phyloP scores from a whole-genome alignment of 2,329 filamentous ascomycete genomes.

The Claviceps sorghi region DNA sequence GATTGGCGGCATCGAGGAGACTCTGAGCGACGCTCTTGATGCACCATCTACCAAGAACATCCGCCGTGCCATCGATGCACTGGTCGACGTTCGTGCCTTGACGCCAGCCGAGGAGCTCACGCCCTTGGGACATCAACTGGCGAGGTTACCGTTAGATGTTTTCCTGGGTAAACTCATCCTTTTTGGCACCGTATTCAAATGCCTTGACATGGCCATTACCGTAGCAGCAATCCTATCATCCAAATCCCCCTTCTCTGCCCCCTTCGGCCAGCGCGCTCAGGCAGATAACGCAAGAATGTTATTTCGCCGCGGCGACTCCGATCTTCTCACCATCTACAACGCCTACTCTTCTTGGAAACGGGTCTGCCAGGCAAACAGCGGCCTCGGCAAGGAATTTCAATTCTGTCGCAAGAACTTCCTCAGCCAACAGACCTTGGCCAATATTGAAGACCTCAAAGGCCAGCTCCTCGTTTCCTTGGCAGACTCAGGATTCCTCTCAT shows the following conservation, averaged over 20 bases:
- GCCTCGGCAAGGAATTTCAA: conserved; percentile 58
- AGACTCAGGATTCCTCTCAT: conserved; percentile 67
- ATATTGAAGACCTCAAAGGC: conserved; percentile 90
- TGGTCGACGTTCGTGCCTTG: conserved; percentile 83
- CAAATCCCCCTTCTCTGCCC: conserved; percentile 83
- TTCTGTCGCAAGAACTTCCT: conserved; percentile 95
- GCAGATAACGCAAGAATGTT: conserved; percentile 64
- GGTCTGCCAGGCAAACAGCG: conserved; percentile 52
- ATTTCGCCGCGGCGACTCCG: conserved; percentile 79
- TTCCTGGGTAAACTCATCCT: conserved; percentile 90
- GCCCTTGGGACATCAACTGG: conserved; percentile 70
- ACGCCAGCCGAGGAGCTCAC: conserved; percentile 73
- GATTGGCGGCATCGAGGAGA: conserved; percentile 83
- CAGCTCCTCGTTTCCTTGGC: conserved; percentile 75
- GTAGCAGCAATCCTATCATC: conserved; percentile 87
- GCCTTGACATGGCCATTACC: conserved; percentile 80
- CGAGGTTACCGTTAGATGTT: conserved; percentile 79
- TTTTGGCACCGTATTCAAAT: conserved; percentile 73
- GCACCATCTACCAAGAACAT: conserved; percentile 87
- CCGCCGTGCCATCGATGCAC: conserved; percentile 75
- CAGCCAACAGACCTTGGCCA: conserved; percentile 71
- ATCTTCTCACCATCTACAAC: conserved; percentile 85
- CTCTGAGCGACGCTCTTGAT: conserved; percentile 74
- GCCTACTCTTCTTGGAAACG: conserved; percentile 83
- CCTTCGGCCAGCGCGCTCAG: conserved; percentile 69